Evolutionary conservation across 2,329 filamentous ascomycete species (phyloP).

Genomic region (Alternaria solani): DNA sequence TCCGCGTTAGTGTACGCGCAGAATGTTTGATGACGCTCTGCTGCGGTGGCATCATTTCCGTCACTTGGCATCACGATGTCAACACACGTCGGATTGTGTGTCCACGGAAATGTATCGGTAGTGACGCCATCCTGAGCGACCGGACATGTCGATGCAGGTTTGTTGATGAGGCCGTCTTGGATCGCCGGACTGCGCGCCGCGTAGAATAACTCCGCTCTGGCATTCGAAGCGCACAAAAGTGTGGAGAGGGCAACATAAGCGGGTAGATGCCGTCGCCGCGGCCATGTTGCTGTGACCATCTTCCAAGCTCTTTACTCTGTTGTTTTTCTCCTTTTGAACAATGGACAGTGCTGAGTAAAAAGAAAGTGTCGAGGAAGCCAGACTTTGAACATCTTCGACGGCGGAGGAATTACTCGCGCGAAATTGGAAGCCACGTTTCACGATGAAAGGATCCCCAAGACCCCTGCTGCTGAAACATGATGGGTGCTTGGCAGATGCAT

Average conservation of each 20-base stretch:
- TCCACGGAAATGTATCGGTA: conserved; percentile 40
- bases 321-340: neutral
- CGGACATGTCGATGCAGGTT: conserved; percentile 27
- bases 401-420: neutral
- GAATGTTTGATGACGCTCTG: conserved; percentile 21
- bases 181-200: conserved; percentile 29
- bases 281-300: conserved; percentile 6
- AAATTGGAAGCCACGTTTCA: conserved; percentile 31
- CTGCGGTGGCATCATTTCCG: conserved; percentile 11
- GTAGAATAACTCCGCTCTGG: conserved; percentile 25
- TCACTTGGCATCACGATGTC: conserved; percentile 18
- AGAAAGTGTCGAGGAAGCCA: neutral
- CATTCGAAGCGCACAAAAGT: conserved; percentile 9
- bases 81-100: conserved; percentile 39
- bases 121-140: conserved; percentile 35
- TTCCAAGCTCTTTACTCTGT: neutral
- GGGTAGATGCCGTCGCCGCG: conserved; percentile 1
- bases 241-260: conserved; percentile 5
- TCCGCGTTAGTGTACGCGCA: conserved; percentile 39
- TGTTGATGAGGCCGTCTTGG: conserved; percentile 29
- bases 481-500: conserved; percentile 17
- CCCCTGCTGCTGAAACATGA: conserved; percentile 24
- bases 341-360: neutral
- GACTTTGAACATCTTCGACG: neutral
- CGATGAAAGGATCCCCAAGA: conserved; percentile 15